Conservation (phyloP, 305 asterid genomes). For the Salvia sclarea region DNA sequence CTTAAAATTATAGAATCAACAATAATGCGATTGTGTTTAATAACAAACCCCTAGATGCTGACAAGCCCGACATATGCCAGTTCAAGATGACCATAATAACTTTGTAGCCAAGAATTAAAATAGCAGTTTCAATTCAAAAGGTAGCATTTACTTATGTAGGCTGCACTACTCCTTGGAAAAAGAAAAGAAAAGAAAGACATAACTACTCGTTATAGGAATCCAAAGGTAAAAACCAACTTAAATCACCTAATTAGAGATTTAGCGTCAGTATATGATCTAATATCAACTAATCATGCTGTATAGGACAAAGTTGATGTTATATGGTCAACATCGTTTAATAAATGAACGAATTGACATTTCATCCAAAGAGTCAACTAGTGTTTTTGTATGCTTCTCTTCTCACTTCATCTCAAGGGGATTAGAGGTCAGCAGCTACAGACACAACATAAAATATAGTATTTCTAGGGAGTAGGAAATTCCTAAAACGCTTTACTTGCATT, state of each 20-base stretch:
- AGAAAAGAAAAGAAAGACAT: no score
- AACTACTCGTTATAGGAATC: no score
- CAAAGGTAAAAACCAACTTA: not conserved
- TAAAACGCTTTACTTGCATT: not conserved
- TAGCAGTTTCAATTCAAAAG: not conserved
- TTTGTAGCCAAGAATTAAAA: no score
- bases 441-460: not conserved
- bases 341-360: not conserved
- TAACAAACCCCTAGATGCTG: not conserved
- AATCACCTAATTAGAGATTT: not conserved
- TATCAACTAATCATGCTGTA: not conserved
- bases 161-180: no score
- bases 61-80: not conserved
- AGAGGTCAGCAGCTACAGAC: not conserved
- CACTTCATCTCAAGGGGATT: not conserved
- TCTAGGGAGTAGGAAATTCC: not conserved
- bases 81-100: not conserved
- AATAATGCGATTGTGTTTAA: slow-evolving; percentile 7
- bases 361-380: not conserved
- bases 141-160: no score
- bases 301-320: not conserved
- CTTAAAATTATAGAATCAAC: not conserved
- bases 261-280: not conserved
- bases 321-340: not conserved
- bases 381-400: slow-evolving; percentile 3